A percentile compares a stretch with the other conserved stretches of the same genome.
Evolutionary conservation across 768 basidiomycete genomes (phyloP).

Genomic region (Candolleomyces aberdarensis): DNA sequence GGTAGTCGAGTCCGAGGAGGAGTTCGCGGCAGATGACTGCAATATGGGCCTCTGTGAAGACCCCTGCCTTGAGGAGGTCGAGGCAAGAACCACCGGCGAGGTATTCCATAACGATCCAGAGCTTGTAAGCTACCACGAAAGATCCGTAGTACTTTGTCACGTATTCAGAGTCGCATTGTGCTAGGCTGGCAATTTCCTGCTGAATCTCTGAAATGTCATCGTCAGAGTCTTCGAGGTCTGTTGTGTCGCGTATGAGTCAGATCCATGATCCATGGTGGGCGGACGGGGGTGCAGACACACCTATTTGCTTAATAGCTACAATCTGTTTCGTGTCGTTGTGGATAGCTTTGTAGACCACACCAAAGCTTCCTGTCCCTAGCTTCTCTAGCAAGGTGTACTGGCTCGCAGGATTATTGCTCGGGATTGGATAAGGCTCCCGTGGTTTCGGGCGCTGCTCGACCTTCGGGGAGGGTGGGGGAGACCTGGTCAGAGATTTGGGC

Average conservation of each 20-base stretch:
- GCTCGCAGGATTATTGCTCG: conserved; percentile 78
- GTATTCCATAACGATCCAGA: conserved; percentile 99
- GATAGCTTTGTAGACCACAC: conserved; percentile 95
- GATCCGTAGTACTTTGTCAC: conserved; percentile 96
- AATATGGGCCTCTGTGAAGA: conserved; percentile 91
- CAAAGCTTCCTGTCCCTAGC: conserved; percentile 96
- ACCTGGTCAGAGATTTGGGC: conserved; percentile 37
- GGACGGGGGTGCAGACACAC: conserved; percentile 40
- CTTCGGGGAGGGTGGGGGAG: conserved; percentile 50
- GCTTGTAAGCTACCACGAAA: conserved; percentile 93
- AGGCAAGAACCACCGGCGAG: conserved; percentile 98
- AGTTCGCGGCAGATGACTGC: conserved; percentile 94
- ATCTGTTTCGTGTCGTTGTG: conserved; percentile 93
- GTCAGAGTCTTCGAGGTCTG: conserved; percentile 96
- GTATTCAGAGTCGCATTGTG: conserved; percentile 94
- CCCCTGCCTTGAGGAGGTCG: conserved; percentile 89
- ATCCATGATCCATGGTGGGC: conserved; percentile 2
- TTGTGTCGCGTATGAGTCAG: conserved; percentile 2
- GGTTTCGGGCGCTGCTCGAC: conserved; percentile 38
- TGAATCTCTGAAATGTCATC: conserved; percentile 99
- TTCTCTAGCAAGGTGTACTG: conserved; percentile 94
- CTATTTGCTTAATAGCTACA: conserved; percentile 98
- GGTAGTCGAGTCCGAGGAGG: conserved; percentile 88
- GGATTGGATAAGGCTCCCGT: conserved; percentile 64
- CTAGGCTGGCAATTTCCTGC: conserved; percentile 95